phyloP scores from a whole-genome alignment of 2,329 filamentous ascomycete genomes.

The Drechslera avenae region DNA sequence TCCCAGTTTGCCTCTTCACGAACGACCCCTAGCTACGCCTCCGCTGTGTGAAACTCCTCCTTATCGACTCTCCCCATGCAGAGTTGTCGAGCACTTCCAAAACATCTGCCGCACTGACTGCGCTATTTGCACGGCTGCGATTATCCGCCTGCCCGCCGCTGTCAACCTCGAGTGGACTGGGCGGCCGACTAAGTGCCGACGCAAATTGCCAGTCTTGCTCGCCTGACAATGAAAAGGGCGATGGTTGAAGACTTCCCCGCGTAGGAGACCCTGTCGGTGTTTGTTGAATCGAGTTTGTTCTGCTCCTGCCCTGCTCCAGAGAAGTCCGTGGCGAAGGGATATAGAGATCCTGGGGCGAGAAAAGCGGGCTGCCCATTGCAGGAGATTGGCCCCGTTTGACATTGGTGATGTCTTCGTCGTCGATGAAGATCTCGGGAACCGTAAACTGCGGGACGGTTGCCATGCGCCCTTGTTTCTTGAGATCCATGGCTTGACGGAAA shows the following conservation, averaged over 20 bases:
- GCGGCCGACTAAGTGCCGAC: constrained; percentile 49
- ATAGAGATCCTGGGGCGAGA: constrained; percentile 39
- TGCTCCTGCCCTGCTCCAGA: constrained; percentile 16
- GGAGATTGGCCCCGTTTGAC: constrained; percentile 46
- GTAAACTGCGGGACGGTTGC: constrained; percentile 76
- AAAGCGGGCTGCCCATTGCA: constrained; percentile 40
- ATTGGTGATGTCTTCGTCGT: constrained; percentile 68
- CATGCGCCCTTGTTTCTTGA: constrained; percentile 74
- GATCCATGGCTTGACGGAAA: constrained; percentile 77
- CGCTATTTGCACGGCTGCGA: constrained; percentile 68
- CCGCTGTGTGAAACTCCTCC: constrained; percentile 78
- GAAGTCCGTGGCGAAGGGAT: constrained; percentile 27
- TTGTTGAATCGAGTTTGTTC: constrained; percentile 48
- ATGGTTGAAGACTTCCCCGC: constrained; percentile 32
- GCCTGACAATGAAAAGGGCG: constrained; percentile 37
- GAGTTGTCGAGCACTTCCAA: constrained; percentile 86
- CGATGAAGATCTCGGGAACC: constrained; percentile 88
- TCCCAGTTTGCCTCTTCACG: neutral
- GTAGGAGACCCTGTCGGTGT: constrained; percentile 45
- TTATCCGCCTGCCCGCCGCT: constrained; percentile 46
- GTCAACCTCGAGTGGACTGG: constrained; percentile 42
- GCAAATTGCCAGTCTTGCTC: constrained; percentile 55
- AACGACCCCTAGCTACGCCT: constrained; percentile 40
- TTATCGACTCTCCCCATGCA: constrained; percentile 90
- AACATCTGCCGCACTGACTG: constrained; percentile 76